Percentiles rank a stretch among this genome's conserved stretches.
Evolutionary conservation across 352 stramenopile species (phyloP).

Genomic region (Phytophthora constricta): DNA sequence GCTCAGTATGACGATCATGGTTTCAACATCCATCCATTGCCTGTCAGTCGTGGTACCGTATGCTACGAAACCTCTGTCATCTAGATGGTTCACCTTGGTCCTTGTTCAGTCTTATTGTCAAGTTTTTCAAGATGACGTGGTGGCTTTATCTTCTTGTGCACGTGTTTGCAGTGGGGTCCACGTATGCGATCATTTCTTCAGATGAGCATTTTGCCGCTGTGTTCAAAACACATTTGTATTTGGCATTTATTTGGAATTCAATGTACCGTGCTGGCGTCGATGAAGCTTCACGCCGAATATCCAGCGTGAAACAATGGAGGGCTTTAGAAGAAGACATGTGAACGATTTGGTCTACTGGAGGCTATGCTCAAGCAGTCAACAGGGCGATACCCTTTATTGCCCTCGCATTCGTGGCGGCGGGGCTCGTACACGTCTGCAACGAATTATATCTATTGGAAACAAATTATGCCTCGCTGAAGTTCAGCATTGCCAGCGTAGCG

Average conservation of each 20-base stretch:
- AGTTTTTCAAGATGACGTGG: background rate
- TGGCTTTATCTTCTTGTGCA: background rate
- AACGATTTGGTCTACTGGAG: background rate
- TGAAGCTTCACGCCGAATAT: slow-evolving; percentile 8
- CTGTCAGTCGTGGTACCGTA: background rate
- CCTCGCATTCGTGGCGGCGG: background rate
- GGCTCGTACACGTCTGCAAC: slow-evolving; percentile 6
- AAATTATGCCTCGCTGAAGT: slow-evolving; percentile 3
- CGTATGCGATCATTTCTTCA: background rate
- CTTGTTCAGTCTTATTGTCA: background rate
- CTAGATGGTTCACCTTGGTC: background rate
- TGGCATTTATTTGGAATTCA: slow-evolving; percentile 5
- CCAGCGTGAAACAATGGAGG: slow-evolving; percentile 5
- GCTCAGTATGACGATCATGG: slow-evolving; percentile 2
- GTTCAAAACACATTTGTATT: slow-evolving; percentile 6
- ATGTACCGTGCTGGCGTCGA: slow-evolving; percentile 8
- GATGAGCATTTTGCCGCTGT: background rate
- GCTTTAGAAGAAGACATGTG: background rate
- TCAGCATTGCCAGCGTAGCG: no score
- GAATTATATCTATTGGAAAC: background rate
- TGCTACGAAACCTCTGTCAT: background rate
- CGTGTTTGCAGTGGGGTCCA: background rate
- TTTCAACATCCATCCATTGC: slow-evolving; percentile 2
- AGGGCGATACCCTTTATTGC: background rate
- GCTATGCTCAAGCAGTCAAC: background rate